Evolutionary conservation across 129 eudicot species (phyloP), one percentile per base, ranked within the genome.

Genomic region (Solidago caesia): DNA sequence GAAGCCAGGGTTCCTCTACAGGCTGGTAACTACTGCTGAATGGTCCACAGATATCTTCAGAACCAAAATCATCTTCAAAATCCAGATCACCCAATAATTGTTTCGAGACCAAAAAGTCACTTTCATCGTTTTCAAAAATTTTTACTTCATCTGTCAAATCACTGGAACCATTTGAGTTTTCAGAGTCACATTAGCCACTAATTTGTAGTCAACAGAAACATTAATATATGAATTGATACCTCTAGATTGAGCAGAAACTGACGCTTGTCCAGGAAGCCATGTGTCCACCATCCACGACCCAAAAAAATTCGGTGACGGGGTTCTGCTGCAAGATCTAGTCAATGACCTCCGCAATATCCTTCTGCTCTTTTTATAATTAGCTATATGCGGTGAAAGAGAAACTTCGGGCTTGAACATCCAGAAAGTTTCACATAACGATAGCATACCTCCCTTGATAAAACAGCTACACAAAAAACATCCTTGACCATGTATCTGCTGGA

Each of bases 151-250:
- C 98, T 92, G 98, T 78, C 80, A 89, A 87, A 85, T 70, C 87
- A 89, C 98, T 89, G 95, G 91, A 84, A 87, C 83, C 87, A 89
- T 92, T 88, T 92, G 77, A 92, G 97, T 89, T 84, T 89, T 92
- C 91, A 92, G 94, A 85, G 76, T 75, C 94, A 83, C 71, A 70
- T 68, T 64, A 73, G 73, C 16, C n/a, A 74, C 44, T 44, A 57
- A 42, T 15, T 26, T 71, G 43, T 56, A 68, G 46, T 68, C 12
- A 7, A 45, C 7, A 47, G 27, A 15, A 82, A 65, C 1, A 26
- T 51, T 42, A 51, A 5, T 26, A 25, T 60, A 74, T 47, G 77
- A 78, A 56, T 11, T 64, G 79, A 81, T 89, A 92, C 98, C 98
- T 92, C 79, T 84, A 65, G 83, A 46, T 69, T 52, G 79, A 74